These are phyloP conservation scores for Aureobasidium namibiae DNA, from an alignment of 2,329 filamentous ascomycete genomes.

Conservation along the genomic window DNA sequence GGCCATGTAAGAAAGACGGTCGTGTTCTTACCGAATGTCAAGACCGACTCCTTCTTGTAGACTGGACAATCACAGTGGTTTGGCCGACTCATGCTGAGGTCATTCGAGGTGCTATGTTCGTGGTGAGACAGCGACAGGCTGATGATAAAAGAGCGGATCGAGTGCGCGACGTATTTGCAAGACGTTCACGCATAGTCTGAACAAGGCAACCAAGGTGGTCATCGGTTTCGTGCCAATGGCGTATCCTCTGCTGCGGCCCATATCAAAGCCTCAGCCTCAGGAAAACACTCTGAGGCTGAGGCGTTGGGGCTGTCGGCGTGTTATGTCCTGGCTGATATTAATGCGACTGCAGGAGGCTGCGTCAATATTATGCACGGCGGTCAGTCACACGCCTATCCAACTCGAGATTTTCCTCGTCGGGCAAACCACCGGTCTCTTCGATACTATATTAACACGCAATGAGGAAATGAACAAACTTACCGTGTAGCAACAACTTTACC, in stretches of 20 bases:
- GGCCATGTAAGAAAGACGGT: neutral
- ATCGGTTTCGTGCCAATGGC: neutral
- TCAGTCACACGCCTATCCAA: neutral
- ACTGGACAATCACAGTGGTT: neutral
- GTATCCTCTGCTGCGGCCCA: neutral
- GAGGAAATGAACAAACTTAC: neutral
- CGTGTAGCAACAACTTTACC: neutral
- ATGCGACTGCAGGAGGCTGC: neutral
- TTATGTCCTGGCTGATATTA: neutral
- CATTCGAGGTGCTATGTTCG: neutral
- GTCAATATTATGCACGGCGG: slow-evolving; percentile 1
- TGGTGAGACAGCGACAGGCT: neutral
- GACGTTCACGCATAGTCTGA: neutral
- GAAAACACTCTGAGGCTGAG: neutral
- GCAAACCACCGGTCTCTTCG: neutral
- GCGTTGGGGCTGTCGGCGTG: neutral
- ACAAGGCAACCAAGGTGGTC: neutral
- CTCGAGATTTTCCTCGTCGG: neutral
- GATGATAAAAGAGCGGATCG: neutral
- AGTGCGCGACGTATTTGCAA: neutral
- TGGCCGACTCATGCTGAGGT: neutral
- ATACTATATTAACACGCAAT: neutral
- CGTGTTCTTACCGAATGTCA: neutral
- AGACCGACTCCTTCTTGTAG: neutral
- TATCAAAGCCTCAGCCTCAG: neutral